phyloP scores from a whole-genome alignment of 257 asterid genomes.

The Gentiana macrophylla region DNA sequence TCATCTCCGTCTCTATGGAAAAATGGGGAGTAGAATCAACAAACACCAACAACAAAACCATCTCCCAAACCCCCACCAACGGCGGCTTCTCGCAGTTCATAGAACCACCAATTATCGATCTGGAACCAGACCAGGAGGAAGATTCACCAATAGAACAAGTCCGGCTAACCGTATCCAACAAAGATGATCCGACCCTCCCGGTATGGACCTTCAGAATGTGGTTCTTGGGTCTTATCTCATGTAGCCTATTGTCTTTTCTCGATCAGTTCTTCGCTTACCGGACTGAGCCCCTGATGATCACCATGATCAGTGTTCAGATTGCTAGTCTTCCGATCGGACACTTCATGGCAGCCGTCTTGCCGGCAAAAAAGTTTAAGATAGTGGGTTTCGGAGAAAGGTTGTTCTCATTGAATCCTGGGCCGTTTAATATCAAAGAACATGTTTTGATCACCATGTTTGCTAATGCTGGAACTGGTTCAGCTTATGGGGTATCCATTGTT shows the following conservation, averaged over 20 bases:
- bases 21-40: no score
- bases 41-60: no score
- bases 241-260: not conserved
- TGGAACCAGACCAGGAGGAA: not conserved
- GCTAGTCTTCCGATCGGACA: slow-evolving; percentile 4
- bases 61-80: no score
- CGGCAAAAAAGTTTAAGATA: not conserved
- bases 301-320: slow-evolving; percentile 2
- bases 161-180: not conserved
- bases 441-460: slow-evolving; percentile 6
- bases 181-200: not conserved
- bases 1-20: no score
- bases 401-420: slow-evolving; percentile 6
- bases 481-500: slow-evolving; percentile 5
- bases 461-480: slow-evolving; percentile 1
- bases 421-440: slow-evolving; percentile 6
- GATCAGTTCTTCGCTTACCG: slow-evolving; percentile 4
- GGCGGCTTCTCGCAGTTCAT: no score
- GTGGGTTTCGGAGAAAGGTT: not conserved
- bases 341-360: not conserved
- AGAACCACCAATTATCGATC: no score
- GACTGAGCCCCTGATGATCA: not conserved
- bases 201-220: slow-evolving; percentile 11
- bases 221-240: not conserved
- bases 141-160: slow-evolving; percentile 4